phyloP scores from a whole-genome alignment of 768 basidiomycete genomes.

The Hemileccinum rubropunctum region DNA sequence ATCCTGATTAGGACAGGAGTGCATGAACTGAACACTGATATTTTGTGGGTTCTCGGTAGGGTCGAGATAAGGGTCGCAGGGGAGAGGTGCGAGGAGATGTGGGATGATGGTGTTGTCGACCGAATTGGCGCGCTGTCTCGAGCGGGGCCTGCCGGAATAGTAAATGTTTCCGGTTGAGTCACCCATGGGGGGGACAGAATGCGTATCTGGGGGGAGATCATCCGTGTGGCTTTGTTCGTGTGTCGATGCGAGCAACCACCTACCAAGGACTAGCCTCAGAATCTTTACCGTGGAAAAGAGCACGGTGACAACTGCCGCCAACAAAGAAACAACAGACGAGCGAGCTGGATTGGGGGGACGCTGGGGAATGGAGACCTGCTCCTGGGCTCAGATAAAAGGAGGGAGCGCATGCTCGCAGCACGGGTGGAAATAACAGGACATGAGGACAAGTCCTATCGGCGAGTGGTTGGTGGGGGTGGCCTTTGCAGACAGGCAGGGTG shows the following conservation, averaged over 20 bases:
- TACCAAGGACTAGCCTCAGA: conserved; percentile 22
- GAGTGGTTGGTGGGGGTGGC: conserved; percentile 21
- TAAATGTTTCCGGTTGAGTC: conserved; percentile 16
- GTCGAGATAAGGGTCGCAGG: conserved; percentile 18
- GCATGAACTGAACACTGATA: conserved; percentile 33
- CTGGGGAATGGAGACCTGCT: conserved; percentile 5
- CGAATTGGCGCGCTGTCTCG: conserved; percentile 12
- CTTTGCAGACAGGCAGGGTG: conserved; percentile 18
- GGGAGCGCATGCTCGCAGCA: conserved; percentile 22
- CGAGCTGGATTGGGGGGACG: conserved; percentile 4
- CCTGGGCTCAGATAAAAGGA: conserved; percentile 29
- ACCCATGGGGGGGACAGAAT: conserved; percentile 17
- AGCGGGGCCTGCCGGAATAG: conserved; percentile 9
- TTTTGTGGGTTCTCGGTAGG: conserved; percentile 16
- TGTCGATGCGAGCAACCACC: conserved; percentile 11
- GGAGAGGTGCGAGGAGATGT: conserved; percentile 15
- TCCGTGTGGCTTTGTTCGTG: conserved; percentile 13
- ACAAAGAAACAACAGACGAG: conserved; percentile 12
- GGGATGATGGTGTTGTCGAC: conserved; percentile 17
- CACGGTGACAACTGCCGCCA: conserved; percentile 1
- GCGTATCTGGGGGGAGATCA: conserved; percentile 19
- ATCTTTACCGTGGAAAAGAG: conserved; percentile 33
- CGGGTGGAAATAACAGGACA: conserved; percentile 22
- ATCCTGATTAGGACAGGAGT: conserved; percentile 21
- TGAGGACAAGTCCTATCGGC: conserved; percentile 24